Base-by-base conservation (phyloP, 495 filamentous ascomycete species). In the Aspergillus homomorphus region DNA sequence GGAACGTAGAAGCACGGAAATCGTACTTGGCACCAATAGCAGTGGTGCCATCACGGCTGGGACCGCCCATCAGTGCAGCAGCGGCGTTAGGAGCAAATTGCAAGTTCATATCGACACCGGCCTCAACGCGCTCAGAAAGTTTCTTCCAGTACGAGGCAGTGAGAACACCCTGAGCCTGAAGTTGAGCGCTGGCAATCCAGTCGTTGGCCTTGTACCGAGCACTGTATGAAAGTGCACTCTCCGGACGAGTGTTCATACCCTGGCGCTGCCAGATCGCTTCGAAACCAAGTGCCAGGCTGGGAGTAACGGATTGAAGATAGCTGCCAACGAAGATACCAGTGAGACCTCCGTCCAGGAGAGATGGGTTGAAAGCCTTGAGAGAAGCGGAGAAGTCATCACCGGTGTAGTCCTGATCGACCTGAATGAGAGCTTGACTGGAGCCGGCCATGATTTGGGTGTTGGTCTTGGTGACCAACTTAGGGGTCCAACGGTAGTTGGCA, bases 21-120 rank as follows among this genome's bases (percentile, higher is more conserved):
- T 98, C 94, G 73, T 99, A 99, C 77, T 98, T 99, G 64, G 90
- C 91, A 67, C 94, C 95, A 64, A 97, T 80, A 43, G 92, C 89
- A 55, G 94, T 91, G 51, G 89, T 82, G 45, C 95, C 95, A 64
- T 98, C 93, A 67, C 90, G 91, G 65, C 83, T 82, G 50, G 83
- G 69, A 20, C 83, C 80, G 61, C 85, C 87, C 69, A 89, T 89
- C 86, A 94, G 85, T 45, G 77, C 76, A 51, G 80, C 77, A 45
- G 84, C 77, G 15, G 75, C 65, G 43, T 61, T 77, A 51, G 91
- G 91, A 30, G 84, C 82, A 66, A 96, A 87, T 62, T 89, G 84
- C 54, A 99, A 83, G 69, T 93, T 96, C 82, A 94, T 84, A 61
- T 98, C 93, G 61, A 96, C 90, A 73, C 95, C 95, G 57, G 91